Evolutionary conservation across 2,329 filamentous ascomycete genomes (phyloP).

Genomic region (Trichophyton rubrum): DNA sequence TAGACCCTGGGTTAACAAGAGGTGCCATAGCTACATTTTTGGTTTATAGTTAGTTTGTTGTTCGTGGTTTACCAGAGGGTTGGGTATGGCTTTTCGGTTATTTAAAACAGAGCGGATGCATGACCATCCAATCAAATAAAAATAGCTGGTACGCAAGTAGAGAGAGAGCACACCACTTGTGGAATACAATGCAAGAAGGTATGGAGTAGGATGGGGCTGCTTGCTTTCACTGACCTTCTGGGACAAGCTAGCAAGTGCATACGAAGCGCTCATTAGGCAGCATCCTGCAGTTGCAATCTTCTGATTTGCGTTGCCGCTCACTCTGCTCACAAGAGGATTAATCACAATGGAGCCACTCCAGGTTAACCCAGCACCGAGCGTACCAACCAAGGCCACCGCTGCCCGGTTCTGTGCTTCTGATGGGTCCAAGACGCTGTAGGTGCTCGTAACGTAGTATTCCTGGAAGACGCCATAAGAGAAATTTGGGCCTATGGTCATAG

Average conservation of each 20-base stretch:
- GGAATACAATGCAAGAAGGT: not conserved
- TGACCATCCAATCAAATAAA: not conserved
- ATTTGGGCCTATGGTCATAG: constrained; percentile 39
- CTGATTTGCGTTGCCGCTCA: constrained; percentile 25
- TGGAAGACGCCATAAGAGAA: constrained; percentile 41
- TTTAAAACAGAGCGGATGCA: not conserved
- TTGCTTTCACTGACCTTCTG: not conserved
- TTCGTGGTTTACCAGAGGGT: not conserved
- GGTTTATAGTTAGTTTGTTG: not conserved
- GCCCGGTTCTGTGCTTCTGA: constrained; percentile 28
- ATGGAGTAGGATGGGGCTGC: not conserved
- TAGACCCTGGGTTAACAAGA: constrained; percentile 26
- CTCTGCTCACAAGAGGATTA: constrained; percentile 37
- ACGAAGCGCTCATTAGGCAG: constrained; percentile 28
- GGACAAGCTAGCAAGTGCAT: constrained; percentile 9
- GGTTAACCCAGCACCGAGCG: constrained; percentile 37
- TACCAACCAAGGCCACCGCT: constrained; percentile 39
- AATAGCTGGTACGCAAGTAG: too few species aligned
- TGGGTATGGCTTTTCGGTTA: not conserved
- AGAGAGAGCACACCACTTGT: too few species aligned
- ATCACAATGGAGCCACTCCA: constrained; percentile 40
- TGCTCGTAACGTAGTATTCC: constrained; percentile 32
- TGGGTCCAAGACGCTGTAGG: constrained; percentile 29
- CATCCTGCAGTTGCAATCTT: constrained; percentile 34
- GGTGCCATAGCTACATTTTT: constrained; percentile 22